Evolutionary conservation across 805 yeast genomes (phyloP).

Genomic region (Ogataea thermomethanolica): DNA sequence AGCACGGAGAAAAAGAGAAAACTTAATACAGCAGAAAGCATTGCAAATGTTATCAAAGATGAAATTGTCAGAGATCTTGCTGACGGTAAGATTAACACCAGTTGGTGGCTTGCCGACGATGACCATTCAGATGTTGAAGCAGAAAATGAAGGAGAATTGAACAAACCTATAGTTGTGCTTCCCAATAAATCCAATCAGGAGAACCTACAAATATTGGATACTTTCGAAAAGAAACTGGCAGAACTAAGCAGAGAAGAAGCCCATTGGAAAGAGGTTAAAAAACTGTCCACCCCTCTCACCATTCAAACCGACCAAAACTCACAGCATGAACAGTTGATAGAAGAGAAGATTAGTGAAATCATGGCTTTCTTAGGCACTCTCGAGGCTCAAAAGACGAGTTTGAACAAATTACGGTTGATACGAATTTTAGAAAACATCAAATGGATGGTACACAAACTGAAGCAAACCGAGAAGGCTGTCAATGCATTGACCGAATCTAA

Average conservation of each 20-base stretch:
- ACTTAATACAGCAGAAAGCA: slow-evolving; percentile 33
- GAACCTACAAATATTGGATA: slow-evolving; percentile 45
- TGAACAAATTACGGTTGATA: slow-evolving; percentile 11
- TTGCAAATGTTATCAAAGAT: slow-evolving; percentile 62
- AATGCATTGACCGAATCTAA: slow-evolving; percentile 20
- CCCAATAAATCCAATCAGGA: slow-evolving; percentile 61
- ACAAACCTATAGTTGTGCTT: slow-evolving; percentile 33
- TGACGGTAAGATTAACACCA: slow-evolving; percentile 56
- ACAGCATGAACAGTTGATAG: slow-evolving; percentile 5
- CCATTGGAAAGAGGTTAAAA: slow-evolving; percentile 37
- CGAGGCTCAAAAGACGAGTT: slow-evolving; percentile 10
- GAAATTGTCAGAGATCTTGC: slow-evolving; percentile 57
- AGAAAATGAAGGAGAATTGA: slow-evolving; percentile 25
- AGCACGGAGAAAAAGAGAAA: slow-evolving; percentile 20
- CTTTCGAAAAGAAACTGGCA: slow-evolving; percentile 42
- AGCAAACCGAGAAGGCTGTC: slow-evolving; percentile 24
- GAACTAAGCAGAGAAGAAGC: slow-evolving; percentile 44
- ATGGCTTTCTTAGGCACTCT: slow-evolving; percentile 13
- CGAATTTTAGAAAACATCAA: slow-evolving; percentile 37
- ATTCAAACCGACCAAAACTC: slow-evolving; percentile 11
- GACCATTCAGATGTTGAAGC: slow-evolving; percentile 22
- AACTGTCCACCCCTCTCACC: slow-evolving; percentile 9
- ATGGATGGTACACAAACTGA: slow-evolving; percentile 27
- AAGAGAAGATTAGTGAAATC: slow-evolving; percentile 16
- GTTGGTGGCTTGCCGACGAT: slow-evolving; percentile 58